These are phyloP conservation scores for Puccinia coronata DNA, from an alignment of 1,284 basidiomycete species.

Conservation along the genomic window DNA sequence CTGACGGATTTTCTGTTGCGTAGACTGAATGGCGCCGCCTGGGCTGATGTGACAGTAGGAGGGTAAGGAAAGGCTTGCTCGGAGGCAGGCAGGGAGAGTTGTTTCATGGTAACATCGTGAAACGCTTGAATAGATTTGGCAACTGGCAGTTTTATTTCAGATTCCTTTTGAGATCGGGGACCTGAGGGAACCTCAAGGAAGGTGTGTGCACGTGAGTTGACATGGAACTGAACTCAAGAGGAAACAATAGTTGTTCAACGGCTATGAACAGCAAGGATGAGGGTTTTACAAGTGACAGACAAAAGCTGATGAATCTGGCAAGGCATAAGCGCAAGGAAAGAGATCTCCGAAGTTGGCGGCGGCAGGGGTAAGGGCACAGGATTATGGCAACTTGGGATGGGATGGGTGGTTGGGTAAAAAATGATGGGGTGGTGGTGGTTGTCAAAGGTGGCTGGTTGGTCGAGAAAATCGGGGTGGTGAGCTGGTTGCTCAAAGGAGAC, in stretches of 20 bases:
- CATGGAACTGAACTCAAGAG: not conserved
- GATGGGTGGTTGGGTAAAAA: not conserved
- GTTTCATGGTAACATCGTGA: not conserved
- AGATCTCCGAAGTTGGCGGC: too few species aligned
- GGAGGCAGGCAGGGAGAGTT: conserved; percentile 6
- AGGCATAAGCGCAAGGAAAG: too few species aligned
- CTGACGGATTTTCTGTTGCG: conserved; percentile 34
- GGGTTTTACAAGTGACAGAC: too few species aligned
- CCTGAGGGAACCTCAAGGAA: not conserved
- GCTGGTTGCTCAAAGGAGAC: too few species aligned
- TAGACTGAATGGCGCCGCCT: not conserved
- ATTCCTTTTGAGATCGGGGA: not conserved
- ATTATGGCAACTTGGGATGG: not conserved
- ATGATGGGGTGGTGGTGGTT: conserved; percentile 5
- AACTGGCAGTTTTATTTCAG: not conserved
- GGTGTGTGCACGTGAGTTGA: not conserved
- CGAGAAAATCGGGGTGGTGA: not conserved
- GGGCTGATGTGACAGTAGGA: conserved; percentile 37
- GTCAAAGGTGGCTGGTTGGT: conserved; percentile 10
- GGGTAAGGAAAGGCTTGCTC: conserved; percentile 34
- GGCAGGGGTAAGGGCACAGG: conserved; percentile 1
- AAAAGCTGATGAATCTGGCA: too few species aligned
- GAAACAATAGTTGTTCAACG: too few species aligned
- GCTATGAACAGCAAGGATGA: too few species aligned
- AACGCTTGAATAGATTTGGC: not conserved